A percentile compares a stretch with the other conserved stretches of the same genome.
phyloP scores from a whole-genome alignment of 306 rosid genomes.

The Carpinus viminea region DNA sequence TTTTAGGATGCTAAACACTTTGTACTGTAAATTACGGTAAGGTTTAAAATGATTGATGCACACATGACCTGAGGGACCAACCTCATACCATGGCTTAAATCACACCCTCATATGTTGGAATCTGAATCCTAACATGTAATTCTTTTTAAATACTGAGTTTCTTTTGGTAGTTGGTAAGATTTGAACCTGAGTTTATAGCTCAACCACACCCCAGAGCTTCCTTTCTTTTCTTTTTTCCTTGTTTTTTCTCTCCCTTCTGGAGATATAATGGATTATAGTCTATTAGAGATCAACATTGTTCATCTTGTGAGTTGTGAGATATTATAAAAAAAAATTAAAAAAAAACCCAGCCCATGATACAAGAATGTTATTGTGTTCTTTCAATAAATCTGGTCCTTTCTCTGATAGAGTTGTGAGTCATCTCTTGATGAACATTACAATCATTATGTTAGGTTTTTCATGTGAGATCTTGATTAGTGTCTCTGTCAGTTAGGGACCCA shows the following conservation, averaged over 20 bases:
- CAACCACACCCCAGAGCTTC: background rate
- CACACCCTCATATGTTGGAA: background rate
- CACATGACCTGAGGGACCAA: background rate
- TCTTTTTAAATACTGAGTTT: background rate
- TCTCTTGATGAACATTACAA: background rate
- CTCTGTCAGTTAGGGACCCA: constrained; percentile 3
- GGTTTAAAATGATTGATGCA: background rate
- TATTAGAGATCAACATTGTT: background rate
- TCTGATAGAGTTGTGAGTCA: background rate
- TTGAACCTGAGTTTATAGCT: background rate
- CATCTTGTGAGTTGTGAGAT: background rate
- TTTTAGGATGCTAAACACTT: background rate
- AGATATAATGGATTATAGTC: background rate
- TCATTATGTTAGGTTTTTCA: constrained; percentile 6
- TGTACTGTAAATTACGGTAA: background rate
- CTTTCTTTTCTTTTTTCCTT: no score
- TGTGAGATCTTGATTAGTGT: constrained; percentile 6
- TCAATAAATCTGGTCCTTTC: background rate
- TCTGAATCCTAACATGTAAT: background rate
- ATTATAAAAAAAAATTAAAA: no score
- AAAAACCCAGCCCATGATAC: background rate
- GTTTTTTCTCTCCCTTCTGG: background rate
- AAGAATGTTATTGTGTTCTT: background rate
- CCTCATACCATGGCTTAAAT: background rate
- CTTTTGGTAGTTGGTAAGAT: background rate